Evolutionary conservation across 139 green algal genomes (phyloP).

Genomic region (Chlorella sp.): DNA sequence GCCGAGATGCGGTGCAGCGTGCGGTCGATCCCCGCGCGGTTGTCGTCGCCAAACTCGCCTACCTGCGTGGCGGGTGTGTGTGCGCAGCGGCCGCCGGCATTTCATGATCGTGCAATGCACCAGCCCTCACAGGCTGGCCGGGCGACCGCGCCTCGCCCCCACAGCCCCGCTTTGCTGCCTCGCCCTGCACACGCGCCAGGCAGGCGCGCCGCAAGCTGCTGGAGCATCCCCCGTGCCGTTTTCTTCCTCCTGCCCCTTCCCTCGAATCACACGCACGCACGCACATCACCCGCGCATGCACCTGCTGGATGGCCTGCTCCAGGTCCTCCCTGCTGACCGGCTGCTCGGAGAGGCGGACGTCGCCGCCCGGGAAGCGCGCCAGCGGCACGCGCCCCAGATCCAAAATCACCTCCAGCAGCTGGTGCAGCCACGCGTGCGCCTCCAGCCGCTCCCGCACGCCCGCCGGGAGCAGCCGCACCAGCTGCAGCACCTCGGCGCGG

Average conservation of each 20-base stretch:
- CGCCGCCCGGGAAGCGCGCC: conserved; percentile 62
- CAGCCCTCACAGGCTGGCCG: too few relatives aligned
- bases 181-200: too few relatives aligned
- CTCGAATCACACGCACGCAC: too few relatives aligned
- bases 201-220: too few relatives aligned
- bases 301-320: conserved; percentile 45
- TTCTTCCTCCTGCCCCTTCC: too few relatives aligned
- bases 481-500: conserved; percentile 14
- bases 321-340: conserved; percentile 60
- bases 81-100: too few relatives aligned
- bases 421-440: conserved; percentile 12
- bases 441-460: conserved; percentile 1
- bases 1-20: conserved; percentile 81
- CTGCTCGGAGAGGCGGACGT: conserved; percentile 59
- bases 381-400: conserved; percentile 65
- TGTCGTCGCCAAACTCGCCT: conserved; percentile 84
- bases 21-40: conserved; percentile 75
- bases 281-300: background rate
- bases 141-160: too few relatives aligned
- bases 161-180: too few relatives aligned
- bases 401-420: conserved; percentile 42
- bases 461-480: conserved; percentile 18
- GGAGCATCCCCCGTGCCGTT: too few relatives aligned
- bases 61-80: too few relatives aligned
- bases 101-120: too few relatives aligned